Evolutionary conservation across 805 yeast genomes (phyloP), one percentile per base, ranked within the genome.

Genomic region (Metschnikowia lachancei): DNA sequence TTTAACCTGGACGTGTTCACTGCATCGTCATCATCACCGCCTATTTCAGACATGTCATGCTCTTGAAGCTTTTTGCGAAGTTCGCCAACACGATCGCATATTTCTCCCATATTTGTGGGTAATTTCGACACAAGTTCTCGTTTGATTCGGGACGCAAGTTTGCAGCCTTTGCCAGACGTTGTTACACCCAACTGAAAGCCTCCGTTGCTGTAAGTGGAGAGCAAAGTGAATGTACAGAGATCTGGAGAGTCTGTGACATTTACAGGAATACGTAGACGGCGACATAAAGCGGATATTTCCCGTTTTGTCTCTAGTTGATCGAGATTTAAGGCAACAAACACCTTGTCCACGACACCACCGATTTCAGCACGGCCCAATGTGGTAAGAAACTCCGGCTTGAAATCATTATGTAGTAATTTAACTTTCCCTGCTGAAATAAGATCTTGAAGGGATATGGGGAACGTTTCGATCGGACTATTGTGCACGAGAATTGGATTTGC

Each of bases 81-180:
- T 22, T 70, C 66, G 0, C 96, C 96, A 39, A 91, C 78, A 45
- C 81, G 82, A 13, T 69, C 65, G 54, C 95, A 84, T 2, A 87
- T 78, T 19, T 74, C 75, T 16, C 83, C 91, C 17, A 91, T 77
- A 56, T 89, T 80, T 3, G 70, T 54, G 0, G 97, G 97, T 38
- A 91, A 67, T 4, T 75, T 65, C 26, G 78, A 70, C 1, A 81
- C 79, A 35, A 88, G 66, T 50, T 87, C 95, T 52, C 97, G 71
- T 56, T 82, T 85, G 56, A 91, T 76, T 55, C 96, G 74, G 45
- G 82, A 78, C 1, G 96, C 95, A 42, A 91, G 69, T 42, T 88
- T 80, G 67, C 97, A 91, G 4, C 97, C 97, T 65, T 86, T 86
- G 0, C 96, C 95, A 20, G 83, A 78, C 0, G 97, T 91, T 2